Base-by-base conservation (phyloP, 2,329 filamentous ascomycete genomes). In the Alternaria sp. region DNA sequence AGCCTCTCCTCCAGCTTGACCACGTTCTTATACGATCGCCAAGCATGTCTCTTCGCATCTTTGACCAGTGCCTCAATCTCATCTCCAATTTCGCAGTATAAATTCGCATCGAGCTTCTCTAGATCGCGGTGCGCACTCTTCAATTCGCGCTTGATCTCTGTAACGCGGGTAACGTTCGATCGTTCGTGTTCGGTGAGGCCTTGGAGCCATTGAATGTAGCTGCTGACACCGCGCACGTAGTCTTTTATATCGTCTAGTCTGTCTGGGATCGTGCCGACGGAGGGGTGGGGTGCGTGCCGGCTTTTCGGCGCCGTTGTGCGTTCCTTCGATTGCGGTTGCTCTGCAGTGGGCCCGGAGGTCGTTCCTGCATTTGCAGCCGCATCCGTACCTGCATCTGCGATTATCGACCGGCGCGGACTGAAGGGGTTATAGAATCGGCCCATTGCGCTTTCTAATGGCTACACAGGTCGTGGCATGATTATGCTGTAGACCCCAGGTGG, bases 1-100 rank as follows among this genome's bases (percentile, higher is more conserved):
- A 73, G 18, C 37, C 53, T 63, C 44, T 72, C 69, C 23, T 72
- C 69, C 10, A 73, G 49, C 33, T 55, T 64, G 11, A 69, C 62
- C 54, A 73, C 64, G 15, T 61, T 60, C 18, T 58, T 65, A 51
- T 74, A 75, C 20, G 64, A 58, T 37, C 68, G 66, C 71, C 73
- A 74, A 7, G 70, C 66, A 58, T 68, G 57, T n/a, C 63, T 60
- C 25, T 59, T 71, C 0, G 65, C 61, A 9, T 69, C 64, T 21
- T 55, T 56, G 5, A 72, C 55, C 55, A 61, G 57, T 5, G 45
- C 23, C 21, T 69, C 64, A 2, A 59, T 56, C n/a, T 64, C 64
- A 5, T 30, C 56, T 7, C 63, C 69, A 21, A 64, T 49, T 12
- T 53, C 59, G 3, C 50, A 53, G 45, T 64, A 64, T n/a, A 46